phyloP scores from a whole-genome alignment of 805 yeast genomes.

The Yamadazyma paraphyllophila region DNA sequence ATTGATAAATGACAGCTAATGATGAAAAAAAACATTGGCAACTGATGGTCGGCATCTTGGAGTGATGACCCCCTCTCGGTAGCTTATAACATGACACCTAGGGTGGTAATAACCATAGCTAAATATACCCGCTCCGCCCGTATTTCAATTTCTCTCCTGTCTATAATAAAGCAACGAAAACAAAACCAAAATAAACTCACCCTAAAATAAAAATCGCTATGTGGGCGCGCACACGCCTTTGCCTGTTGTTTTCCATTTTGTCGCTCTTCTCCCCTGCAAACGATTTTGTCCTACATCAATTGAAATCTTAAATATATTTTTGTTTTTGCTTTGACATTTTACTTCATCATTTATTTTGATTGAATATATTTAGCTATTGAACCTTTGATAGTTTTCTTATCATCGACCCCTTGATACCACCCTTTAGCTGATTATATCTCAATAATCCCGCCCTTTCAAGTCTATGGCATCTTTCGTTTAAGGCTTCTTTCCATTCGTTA shows the following conservation, averaged over 20 bases:
- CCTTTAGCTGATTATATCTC: too few species aligned
- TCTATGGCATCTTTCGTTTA: too few species aligned
- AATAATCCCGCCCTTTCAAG: too few species aligned
- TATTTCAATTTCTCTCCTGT: neutral
- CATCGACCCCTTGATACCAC: too few species aligned
- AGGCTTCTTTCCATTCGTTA: too few species aligned
- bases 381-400: neutral
- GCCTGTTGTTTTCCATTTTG: conserved; percentile 1
- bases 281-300: conserved; percentile 1
- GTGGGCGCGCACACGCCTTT: neutral
- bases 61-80: too few species aligned
- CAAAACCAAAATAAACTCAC: neutral
- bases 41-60: too few species aligned
- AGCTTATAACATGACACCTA: too few species aligned
- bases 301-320: neutral
- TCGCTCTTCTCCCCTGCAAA: conserved; percentile 3
- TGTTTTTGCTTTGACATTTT: neutral
- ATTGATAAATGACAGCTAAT: too few species aligned
- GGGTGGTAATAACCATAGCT: neutral
- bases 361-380: neutral
- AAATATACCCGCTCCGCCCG: neutral
- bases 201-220: neutral
- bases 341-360: too few species aligned
- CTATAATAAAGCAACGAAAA: conserved; percentile 2
- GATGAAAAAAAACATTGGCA: too few species aligned